phyloP scores from a whole-genome alignment of 2,329 filamentous ascomycete species.

The Akanthomyces muscarius region DNA sequence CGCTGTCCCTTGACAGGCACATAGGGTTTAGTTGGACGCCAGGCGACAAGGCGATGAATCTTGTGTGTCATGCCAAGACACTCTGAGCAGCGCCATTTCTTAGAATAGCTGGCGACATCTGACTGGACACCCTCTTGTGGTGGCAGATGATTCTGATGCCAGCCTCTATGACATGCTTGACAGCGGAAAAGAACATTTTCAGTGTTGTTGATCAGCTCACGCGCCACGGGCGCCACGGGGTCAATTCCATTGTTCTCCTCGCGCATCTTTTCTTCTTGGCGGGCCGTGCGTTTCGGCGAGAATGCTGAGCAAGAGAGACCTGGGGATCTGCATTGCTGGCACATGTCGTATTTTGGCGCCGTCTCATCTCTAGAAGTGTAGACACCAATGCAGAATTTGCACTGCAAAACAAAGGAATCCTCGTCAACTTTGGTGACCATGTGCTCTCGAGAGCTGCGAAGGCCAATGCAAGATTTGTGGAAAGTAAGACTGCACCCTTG shows the following conservation, averaged over 20 bases:
- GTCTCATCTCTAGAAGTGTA: conserved; percentile 63
- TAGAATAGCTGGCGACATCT: conserved; percentile 13
- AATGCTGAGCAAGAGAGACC: conserved; percentile 73
- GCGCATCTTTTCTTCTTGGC: conserved; percentile 79
- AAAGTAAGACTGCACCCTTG: conserved; percentile 86
- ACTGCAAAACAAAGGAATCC: conserved; percentile 82
- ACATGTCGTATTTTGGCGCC: conserved; percentile 67
- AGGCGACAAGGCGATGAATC: conserved; percentile 77
- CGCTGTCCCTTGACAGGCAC: conserved; percentile 1
- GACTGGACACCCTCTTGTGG: conserved; percentile 33
- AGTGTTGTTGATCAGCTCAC: conserved; percentile 66
- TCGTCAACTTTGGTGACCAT: conserved; percentile 79
- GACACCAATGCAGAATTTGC: conserved; percentile 73
- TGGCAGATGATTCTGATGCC: conserved; percentile 81
- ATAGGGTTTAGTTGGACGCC: conserved; percentile 58
- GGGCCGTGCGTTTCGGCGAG: conserved; percentile 64
- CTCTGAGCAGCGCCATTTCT: conserved; percentile 70
- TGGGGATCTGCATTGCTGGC: conserved; percentile 62
- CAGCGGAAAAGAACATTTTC: conserved; percentile 82
- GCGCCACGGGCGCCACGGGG: conserved; percentile 62
- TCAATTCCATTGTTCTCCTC: conserved; percentile 76
- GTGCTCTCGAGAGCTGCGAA: conserved; percentile 72
- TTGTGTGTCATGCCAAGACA: conserved; percentile 64
- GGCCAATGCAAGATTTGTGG: conserved; percentile 78
- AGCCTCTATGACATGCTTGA: conserved; percentile 67